Percentiles rank a stretch among this genome's conserved stretches.
phyloP scores from a whole-genome alignment of 306 rosid species.

The Ceratonia siliqua region DNA sequence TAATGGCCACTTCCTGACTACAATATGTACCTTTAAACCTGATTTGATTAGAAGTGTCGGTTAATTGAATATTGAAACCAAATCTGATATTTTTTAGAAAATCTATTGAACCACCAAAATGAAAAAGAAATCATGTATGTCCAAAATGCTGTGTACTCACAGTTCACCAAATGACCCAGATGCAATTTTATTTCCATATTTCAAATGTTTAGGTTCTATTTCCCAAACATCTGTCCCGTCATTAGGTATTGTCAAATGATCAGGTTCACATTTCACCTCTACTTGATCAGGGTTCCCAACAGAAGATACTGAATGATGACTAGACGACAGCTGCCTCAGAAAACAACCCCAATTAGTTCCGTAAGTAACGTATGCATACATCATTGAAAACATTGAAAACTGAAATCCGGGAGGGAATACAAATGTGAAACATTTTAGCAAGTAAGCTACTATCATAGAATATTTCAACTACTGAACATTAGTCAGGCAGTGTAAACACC shows the following conservation, averaged over 20 bases:
- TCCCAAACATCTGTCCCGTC: constrained; percentile 99
- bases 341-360: constrained; percentile 33
- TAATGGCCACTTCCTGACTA: constrained; percentile 96
- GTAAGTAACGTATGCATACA: constrained; percentile 30
- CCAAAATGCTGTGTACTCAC: constrained; percentile 56
- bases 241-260: constrained; percentile 69
- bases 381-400: not conserved
- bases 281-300: constrained; percentile 49
- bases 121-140: constrained; percentile 6
- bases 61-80: constrained; percentile 23
- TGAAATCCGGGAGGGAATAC: not conserved
- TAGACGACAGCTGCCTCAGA: constrained; percentile 64
- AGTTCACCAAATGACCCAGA: constrained; percentile 93
- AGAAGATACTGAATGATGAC: constrained; percentile 50
- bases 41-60: constrained; percentile 27
- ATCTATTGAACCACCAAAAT: constrained; percentile 1
- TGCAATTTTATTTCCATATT: constrained; percentile 76
- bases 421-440: not conserved
- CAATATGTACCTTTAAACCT: constrained; percentile 93
- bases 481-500: too few relatives aligned
- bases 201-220: constrained; percentile 78
- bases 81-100: not conserved
- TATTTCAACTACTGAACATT: constrained; percentile 7
- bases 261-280: constrained; percentile 55
- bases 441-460: not conserved